phyloP scores from a whole-genome alignment of 305 asterid species.

The Petunia hybrid region DNA sequence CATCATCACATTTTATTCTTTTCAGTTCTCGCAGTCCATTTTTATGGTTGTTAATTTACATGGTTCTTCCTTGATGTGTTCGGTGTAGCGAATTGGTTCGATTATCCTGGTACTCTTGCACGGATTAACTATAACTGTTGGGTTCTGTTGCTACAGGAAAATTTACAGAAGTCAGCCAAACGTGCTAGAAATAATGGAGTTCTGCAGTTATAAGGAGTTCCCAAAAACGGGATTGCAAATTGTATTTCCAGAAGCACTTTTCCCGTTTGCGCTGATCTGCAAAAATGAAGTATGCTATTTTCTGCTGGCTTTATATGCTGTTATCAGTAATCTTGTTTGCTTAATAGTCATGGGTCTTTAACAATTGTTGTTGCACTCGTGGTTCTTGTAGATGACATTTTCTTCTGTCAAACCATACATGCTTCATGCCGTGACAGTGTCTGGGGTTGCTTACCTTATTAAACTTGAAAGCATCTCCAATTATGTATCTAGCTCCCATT shows the following conservation, averaged over 20 bases:
- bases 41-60: background rate
- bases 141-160: slow-evolving; percentile 61
- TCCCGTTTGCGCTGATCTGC: slow-evolving; percentile 79
- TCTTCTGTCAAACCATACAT: slow-evolving; percentile 54
- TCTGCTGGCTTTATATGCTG: slow-evolving; percentile 33
- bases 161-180: slow-evolving; percentile 59
- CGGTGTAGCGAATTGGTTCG: slow-evolving; percentile 9
- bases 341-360: slow-evolving; percentile 15
- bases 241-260: slow-evolving; percentile 70
- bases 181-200: slow-evolving; percentile 73
- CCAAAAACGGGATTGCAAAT: slow-evolving; percentile 73
- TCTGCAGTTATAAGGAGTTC: slow-evolving; percentile 58
- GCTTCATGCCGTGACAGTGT: slow-evolving; percentile 75
- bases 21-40: slow-evolving; percentile 4
- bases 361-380: slow-evolving; percentile 14
- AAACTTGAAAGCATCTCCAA: slow-evolving; percentile 64
- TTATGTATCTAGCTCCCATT: slow-evolving; percentile 62
- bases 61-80: background rate
- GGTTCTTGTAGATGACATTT: slow-evolving; percentile 54
- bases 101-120: slow-evolving; percentile 27
- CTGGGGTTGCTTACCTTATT: slow-evolving; percentile 85
- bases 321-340: slow-evolving; percentile 26
- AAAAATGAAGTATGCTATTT: slow-evolving; percentile 62
- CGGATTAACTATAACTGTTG: background rate
- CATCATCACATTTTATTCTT: slow-evolving; percentile 16